These are phyloP conservation scores for Podaxis rugospora DNA, from an alignment of 768 basidiomycete species.

Conservation along the genomic window DNA sequence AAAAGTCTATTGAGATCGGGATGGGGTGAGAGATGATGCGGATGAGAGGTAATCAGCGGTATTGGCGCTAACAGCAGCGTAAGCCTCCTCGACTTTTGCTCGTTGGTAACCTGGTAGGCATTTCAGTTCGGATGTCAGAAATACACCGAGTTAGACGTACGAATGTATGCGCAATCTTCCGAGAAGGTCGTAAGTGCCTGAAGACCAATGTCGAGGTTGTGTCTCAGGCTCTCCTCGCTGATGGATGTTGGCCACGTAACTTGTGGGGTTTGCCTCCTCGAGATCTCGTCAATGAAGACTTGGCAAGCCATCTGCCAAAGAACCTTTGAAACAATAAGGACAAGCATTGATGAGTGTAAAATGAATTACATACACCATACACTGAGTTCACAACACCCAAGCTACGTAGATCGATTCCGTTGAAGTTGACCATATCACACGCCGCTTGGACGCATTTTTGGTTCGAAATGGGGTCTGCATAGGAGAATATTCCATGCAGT, in stretches of 20 bases:
- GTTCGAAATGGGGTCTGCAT: constrained; percentile 36
- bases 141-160: constrained; percentile 27
- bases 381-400: constrained; percentile 42
- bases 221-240: constrained; percentile 38
- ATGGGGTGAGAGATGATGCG: constrained; percentile 7
- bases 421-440: constrained; percentile 36
- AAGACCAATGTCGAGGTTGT: constrained; percentile 34
- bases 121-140: constrained; percentile 9
- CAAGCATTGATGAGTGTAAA: constrained; percentile 10
- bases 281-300: constrained; percentile 44
- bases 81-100: constrained; percentile 42
- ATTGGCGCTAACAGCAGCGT: constrained; percentile 29
- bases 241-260: constrained; percentile 25
- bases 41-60: constrained; percentile 8
- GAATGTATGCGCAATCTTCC: constrained; percentile 39
- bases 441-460: constrained; percentile 40
- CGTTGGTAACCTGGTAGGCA: constrained; percentile 36
- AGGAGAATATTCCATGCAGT: constrained; percentile 45
- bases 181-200: constrained; percentile 39
- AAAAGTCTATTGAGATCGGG: constrained; percentile 9
- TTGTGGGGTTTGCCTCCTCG: constrained; percentile 31
- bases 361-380: constrained; percentile 39
- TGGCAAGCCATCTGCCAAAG: constrained; percentile 44
- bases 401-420: constrained; percentile 33
- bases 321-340: constrained; percentile 25